Base-by-base conservation (phyloP, 495 filamentous ascomycete genomes). In the Evansstolkia leycettana region DNA sequence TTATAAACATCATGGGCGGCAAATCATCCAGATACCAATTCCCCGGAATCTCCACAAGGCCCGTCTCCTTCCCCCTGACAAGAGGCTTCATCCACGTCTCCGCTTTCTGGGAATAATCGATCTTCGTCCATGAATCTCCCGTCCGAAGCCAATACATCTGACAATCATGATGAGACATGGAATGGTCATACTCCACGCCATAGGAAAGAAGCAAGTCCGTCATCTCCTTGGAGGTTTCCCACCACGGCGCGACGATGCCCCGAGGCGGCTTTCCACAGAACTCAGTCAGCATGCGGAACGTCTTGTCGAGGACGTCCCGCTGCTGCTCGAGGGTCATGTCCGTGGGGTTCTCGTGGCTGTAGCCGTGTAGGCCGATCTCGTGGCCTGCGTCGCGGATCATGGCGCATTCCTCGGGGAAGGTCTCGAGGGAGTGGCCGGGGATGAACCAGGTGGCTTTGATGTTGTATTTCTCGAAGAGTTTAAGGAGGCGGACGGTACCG, bases 391-490 rank as follows among this genome's bases (percentile, higher is more conserved):
- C 82, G n/a, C 77, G 66, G 18, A 89, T 67, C 60, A 73, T 68
- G 17, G 74, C 72, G 46, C 77, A 82, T 47, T 85, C 79, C 47
- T 82, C 78, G 0, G 81, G 82, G 48, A 86, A 87, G 10, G 69
- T 84, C 40, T 89, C 82, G 11, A 89, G 69, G 0, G 74, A 78
- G 54, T 89, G 82, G 0, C 81, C 82, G 0, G 82, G 82, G 39
- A 89, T 85, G 54, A 89, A 87, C 77, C 79, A 87, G 5, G 81
- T 83, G 9, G 78, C 72, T 55, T 82, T 86, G 62, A 89, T 89
- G 38, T 76, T 72, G 65, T 85, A 80, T 51, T 83, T 84, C 6
- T 76, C 66, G 51, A 86, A 83, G 2, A 89, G 53, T 41, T 81
- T 84, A 7, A 89, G 67, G 2, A 89, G 59, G 7, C 82, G 74